Percentiles rank a stretch among this genome's conserved stretches.
Evolutionary conservation across 192 early-diverging fungal species (phyloP).

Genomic region (Tieghemiomyces parasiticus): DNA sequence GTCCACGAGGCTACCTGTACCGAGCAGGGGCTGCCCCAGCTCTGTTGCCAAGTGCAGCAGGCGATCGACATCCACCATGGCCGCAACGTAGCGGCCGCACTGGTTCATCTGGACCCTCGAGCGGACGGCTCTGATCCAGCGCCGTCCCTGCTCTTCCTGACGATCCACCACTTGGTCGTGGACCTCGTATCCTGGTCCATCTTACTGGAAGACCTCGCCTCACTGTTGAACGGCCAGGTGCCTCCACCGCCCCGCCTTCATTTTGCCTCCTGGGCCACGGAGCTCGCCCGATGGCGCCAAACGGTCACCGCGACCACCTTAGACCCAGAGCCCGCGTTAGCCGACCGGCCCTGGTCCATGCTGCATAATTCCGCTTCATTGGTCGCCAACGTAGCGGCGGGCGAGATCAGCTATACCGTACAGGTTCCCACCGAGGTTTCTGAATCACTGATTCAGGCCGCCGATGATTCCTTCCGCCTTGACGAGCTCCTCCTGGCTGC

Average conservation of each 20-base stretch:
- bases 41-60: not conserved
- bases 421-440: not conserved
- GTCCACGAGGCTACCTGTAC: not conserved
- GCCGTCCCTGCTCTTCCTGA: not conserved
- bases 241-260: not conserved
- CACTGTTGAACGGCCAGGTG: not conserved
- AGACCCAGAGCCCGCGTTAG: not conserved
- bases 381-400: not conserved
- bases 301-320: not conserved
- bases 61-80: not conserved
- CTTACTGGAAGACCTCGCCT: not conserved
- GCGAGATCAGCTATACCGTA: not conserved
- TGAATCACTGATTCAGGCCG: not conserved
- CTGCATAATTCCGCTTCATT: not conserved
- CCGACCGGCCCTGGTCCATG: not conserved
- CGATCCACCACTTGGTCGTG: not conserved
- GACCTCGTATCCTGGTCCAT: not conserved
- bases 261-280: not conserved
- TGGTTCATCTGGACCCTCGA: too few relatives aligned
- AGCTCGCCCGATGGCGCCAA: not conserved
- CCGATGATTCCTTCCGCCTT: not conserved
- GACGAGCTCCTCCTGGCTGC: not conserved
- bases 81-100: not conserved
- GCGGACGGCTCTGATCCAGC: too few relatives aligned
- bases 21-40: not conserved